A percentile compares a stretch with the other conserved stretches of the same genome.
These are phyloP conservation scores for Porogramme epimiltina DNA, from an alignment of 1,284 basidiomycete species.

Conservation along the genomic window DNA sequence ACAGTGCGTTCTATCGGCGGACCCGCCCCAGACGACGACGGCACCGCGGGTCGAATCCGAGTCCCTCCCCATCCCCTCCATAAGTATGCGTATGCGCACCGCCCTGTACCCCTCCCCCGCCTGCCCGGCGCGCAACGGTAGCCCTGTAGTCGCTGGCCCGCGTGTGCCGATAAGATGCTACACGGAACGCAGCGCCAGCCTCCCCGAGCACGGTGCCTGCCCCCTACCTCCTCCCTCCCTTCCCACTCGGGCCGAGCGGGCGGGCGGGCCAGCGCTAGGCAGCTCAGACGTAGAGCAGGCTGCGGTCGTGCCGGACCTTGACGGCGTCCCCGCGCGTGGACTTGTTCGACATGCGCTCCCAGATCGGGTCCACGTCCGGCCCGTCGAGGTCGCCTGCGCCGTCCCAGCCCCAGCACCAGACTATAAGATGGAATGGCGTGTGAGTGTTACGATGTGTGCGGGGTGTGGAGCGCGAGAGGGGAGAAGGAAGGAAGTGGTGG, in stretches of 20 bases:
- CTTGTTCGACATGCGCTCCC: constrained; percentile 82
- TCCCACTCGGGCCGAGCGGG: neutral
- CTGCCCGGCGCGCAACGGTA: no score
- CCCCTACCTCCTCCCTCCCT: neutral
- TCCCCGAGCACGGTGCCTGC: no score
- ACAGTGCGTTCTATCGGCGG: constrained; percentile 15
- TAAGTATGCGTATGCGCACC: no score
- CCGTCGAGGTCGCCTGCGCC: constrained; percentile 95
- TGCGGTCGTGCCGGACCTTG: constrained; percentile 74
- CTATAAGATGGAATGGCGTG: constrained; percentile 45
- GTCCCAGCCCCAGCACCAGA: constrained; percentile 99
- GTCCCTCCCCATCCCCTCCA: no score
- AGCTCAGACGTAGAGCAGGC: constrained; percentile 28
- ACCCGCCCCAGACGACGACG: neutral
- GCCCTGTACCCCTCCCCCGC: no score
- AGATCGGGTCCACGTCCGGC: constrained; percentile 93
- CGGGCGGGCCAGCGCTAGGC: neutral
- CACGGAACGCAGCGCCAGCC: no score
- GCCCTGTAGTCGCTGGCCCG: no score
- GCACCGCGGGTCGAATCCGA: neutral
- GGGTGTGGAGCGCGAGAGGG: neutral
- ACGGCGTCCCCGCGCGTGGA: constrained; percentile 65
- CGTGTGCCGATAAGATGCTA: no score
- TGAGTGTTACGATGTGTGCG: neutral
- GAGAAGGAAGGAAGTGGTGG: neutral